Base-by-base conservation (phyloP, 192 early-diverging fungal genomes). In the Borealophlyctis nickersoniae region DNA sequence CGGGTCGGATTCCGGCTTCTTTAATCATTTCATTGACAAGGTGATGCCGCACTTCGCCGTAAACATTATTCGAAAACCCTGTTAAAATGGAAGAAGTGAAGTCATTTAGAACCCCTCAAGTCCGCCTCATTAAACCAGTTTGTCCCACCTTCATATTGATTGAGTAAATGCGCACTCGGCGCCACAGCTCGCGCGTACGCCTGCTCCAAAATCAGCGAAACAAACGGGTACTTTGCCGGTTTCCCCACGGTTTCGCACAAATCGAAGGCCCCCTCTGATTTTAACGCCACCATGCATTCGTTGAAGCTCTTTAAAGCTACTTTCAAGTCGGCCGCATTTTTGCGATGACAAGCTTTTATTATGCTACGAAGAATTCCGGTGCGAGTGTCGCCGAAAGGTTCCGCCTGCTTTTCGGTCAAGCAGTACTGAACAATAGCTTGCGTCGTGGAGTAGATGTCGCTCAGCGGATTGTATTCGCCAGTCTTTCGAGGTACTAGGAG, bases 11-110 rank as follows among this genome's bases (percentile, higher is more conserved):
- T 9, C 75, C 71, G 1, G 91, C 85, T 56, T 82, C 69, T 50
- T 83, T 66, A 59, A 97, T 93, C 28, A 99, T 78, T 56, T 95
- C 90, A 57, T 83, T 83, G 36, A 96, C 88, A 62, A 99, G 75
- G 30, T 80, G 82, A 28, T 86, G 84, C 58, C 89, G 86, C 62
- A 99, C 87, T 75, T 99, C 96, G 49, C 96, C 96, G 73, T 99
- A 99, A 23, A 98, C 96, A 70, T 92, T 92, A 70, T 95, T 93
- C 19, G 92, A 92, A 64, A 94, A 94, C 39, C 85, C 88, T 82
- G 61, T 36, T 9, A 29, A 19, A 57, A 36, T 3, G 29, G 19
- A 26, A 58, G 45, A 11, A 48, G 11, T 48, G 45, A 48, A 48
- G n/a, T 14, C 11, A 48, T n/a, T 14, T 48, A 11, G n/a, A 48